phyloP scores from a whole-genome alignment of 768 basidiomycete genomes.

The Xerocomellus dryophilus region DNA sequence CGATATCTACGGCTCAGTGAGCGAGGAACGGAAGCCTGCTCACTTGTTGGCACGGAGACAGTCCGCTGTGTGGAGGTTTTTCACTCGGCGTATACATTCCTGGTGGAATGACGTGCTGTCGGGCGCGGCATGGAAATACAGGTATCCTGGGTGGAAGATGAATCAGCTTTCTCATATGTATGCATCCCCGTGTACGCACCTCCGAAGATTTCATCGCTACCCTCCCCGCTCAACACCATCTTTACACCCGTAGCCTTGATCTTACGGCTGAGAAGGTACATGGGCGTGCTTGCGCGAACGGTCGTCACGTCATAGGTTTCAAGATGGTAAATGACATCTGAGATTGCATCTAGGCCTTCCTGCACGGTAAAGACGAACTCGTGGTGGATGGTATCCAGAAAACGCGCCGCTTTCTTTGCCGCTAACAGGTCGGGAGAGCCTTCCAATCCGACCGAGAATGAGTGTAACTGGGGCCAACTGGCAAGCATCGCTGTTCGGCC shows the following conservation, averaged over 20 bases:
- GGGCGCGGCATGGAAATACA: slow-evolving; percentile 99
- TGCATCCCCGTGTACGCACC: slow-evolving; percentile 43
- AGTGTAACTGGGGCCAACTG: slow-evolving; percentile 94
- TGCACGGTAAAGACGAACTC: slow-evolving; percentile 98
- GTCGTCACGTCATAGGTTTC: slow-evolving; percentile 99
- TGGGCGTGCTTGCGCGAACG: slow-evolving; percentile 94
- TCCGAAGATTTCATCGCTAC: slow-evolving; percentile 96
- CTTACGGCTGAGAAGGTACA: slow-evolving; percentile 97
- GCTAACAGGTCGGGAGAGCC: slow-evolving; percentile 94
- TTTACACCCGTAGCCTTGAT: slow-evolving; percentile 99
- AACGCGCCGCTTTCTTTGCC: slow-evolving; percentile 89
- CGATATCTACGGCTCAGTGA: background rate
- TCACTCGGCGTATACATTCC: slow-evolving; percentile 91
- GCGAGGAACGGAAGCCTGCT: slow-evolving; percentile 18
- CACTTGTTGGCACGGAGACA: slow-evolving; percentile 98
- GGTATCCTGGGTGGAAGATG: slow-evolving; percentile 63
- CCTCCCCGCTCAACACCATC: slow-evolving; percentile 98
- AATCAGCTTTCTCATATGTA: slow-evolving; percentile 5
- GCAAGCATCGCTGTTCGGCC: slow-evolving; percentile 59
- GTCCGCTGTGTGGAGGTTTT: slow-evolving; percentile 96
- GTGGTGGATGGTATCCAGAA: slow-evolving; percentile 92
- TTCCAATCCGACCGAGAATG: slow-evolving; percentile 94
- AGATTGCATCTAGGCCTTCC: slow-evolving; percentile 95
- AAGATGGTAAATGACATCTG: slow-evolving; percentile 96
- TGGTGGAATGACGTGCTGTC: slow-evolving; percentile 87